Base-by-base conservation (phyloP, 768 basidiomycete genomes). In the Mycena albidolilacea region DNA sequence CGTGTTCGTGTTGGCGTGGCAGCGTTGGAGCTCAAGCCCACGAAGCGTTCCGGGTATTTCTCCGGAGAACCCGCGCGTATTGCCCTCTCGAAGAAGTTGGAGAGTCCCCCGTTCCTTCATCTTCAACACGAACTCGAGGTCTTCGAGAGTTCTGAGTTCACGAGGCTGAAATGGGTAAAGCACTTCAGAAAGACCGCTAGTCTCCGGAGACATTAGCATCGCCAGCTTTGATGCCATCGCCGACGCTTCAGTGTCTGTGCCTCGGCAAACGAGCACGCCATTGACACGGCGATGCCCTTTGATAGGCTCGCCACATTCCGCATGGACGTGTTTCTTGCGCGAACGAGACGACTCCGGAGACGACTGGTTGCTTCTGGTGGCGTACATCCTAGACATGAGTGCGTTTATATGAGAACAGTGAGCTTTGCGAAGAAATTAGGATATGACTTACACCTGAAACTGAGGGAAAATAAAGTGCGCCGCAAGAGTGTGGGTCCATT, bases 291-390 rank as follows among this genome's bases (percentile, higher is more conserved):
- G 69, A 8, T 70, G 62, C 1, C 69, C 69, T 35, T 70, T 70
- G 39, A 70, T 44, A 11, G 55, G 69, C 61, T 70, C 55, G 69
- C 69, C 69, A 57, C 69, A 70, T n/a, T 46, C 62, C 10, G 69
- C n/a, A 21, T 64, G 69, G 23, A 70, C 37, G 62, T 64, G 69
- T 37, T 58, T 44, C 35, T 70, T 64, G 61, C 69, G 67, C 5
- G 67, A 17, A 30, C 30, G 30, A 30, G 30, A 30, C 30, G 30
- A 30, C 30, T 30, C 30, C 3, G 30, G 30, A 30, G 30, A 30
- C 4, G 30, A 30, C 30, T 30, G 30, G 30, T 30, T 30, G 38
- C 59, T 60, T 60, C 59, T 60, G 15, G 59, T 43, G 19, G 59
- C n/a, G 59, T 60, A 10, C 38, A 60, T 60, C 19, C 59, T 48